Percentiles rank a stretch among this genome's conserved stretches.
phyloP scores from a whole-genome alignment of 257 asterid genomes.

The Forsythia viridissima region DNA sequence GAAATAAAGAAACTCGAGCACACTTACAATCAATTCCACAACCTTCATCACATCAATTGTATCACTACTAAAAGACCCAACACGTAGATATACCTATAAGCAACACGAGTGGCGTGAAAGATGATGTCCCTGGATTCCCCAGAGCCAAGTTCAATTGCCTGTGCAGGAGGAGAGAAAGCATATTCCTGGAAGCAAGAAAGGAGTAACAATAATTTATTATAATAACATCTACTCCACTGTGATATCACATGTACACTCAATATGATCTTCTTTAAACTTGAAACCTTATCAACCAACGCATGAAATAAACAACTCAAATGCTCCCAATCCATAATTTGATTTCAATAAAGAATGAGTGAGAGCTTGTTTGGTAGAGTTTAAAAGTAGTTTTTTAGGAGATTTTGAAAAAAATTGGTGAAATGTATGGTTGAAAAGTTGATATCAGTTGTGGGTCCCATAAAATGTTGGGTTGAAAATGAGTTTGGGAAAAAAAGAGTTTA shows the following conservation, averaged over 20 bases:
- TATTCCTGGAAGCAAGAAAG: constrained; percentile 66
- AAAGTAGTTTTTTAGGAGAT: no score
- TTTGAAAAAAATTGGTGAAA: no score
- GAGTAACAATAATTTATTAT: constrained; percentile 23
- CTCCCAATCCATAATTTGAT: constrained; percentile 5
- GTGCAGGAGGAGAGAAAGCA: constrained; percentile 91
- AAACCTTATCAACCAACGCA: constrained; percentile 15
- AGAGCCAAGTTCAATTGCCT: constrained; percentile 85
- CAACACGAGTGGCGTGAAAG: constrained; percentile 90
- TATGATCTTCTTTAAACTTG: not conserved
- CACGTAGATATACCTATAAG: constrained; percentile 61
- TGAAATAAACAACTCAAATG: constrained; percentile 8
- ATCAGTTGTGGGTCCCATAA: no score
- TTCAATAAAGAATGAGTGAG: constrained; percentile 5
- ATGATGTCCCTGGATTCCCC: constrained; percentile 85
- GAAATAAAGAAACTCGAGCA: not conserved
- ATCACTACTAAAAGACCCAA: not conserved
- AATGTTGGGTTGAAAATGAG: no score
- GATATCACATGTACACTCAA: constrained; percentile 19
- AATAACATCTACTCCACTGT: constrained; percentile 22
- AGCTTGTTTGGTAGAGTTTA: no score
- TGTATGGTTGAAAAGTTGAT: no score
- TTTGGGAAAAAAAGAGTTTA: no score
- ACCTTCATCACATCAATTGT: not conserved
- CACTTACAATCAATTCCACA: not conserved